phyloP scores from a whole-genome alignment of 2,329 filamentous ascomycete genomes.

The Scytalidium lignicola region DNA sequence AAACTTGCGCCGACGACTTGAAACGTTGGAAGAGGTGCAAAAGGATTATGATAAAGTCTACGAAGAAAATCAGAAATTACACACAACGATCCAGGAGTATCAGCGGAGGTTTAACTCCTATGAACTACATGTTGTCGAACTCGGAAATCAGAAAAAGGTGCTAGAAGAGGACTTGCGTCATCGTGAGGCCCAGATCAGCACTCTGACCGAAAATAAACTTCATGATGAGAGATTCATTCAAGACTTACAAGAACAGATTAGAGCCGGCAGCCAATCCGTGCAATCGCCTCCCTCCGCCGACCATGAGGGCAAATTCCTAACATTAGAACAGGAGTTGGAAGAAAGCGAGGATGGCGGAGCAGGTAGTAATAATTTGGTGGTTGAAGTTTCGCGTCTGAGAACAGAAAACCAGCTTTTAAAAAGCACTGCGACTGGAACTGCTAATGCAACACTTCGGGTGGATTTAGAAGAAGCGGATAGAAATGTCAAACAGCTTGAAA shows the following conservation, averaged over 20 bases:
- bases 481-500: constrained; percentile 46
- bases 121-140: constrained; percentile 26
- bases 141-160: constrained; percentile 38
- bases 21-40: constrained; percentile 45
- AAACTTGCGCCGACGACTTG: constrained; percentile 49
- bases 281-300: constrained; percentile 10
- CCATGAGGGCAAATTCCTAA: constrained; percentile 26
- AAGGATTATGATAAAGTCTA: constrained; percentile 27
- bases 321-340: constrained; percentile 57
- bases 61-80: constrained; percentile 22
- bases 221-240: constrained; percentile 39
- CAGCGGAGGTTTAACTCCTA: constrained; percentile 29
- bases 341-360: constrained; percentile 13
- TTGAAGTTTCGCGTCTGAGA: constrained; percentile 53
- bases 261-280: constrained; percentile 11
- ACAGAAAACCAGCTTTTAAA: constrained; percentile 57
- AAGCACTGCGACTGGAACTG: constrained; percentile 47
- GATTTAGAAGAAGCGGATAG: constrained; percentile 52
- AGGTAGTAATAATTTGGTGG: constrained; percentile 41
- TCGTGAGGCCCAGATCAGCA: constrained; percentile 17
- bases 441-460: constrained; percentile 47
- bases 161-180: constrained; percentile 38
- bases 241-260: constrained; percentile 53
- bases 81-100: constrained; percentile 33
- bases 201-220: constrained; percentile 34